These are phyloP conservation scores for Calocybe cyanea DNA, from an alignment of 768 basidiomycete species.

Conservation along the genomic window DNA sequence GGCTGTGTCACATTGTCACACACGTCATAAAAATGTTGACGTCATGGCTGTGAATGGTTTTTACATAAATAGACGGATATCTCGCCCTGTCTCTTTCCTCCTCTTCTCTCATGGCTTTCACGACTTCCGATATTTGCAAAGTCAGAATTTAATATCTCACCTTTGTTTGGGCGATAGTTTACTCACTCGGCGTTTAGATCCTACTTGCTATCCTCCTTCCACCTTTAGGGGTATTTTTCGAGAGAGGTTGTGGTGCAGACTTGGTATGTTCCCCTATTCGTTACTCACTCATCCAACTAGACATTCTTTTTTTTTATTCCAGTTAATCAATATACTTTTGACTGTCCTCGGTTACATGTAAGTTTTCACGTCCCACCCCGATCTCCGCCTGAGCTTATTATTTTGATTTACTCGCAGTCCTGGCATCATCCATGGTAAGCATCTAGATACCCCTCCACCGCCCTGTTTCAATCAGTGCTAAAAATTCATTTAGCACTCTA, in stretches of 20 bases:
- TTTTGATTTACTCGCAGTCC: constrained; percentile 45
- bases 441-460: neutral
- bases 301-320: neutral
- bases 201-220: constrained; percentile 68
- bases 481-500: constrained; percentile 54
- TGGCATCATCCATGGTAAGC: constrained; percentile 68
- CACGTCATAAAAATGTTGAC: constrained; percentile 1
- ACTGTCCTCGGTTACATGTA: constrained; percentile 80
- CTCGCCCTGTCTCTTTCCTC: neutral
- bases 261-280: constrained; percentile 43
- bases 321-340: constrained; percentile 73
- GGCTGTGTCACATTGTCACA: neutral
- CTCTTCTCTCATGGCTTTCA: constrained; percentile 54
- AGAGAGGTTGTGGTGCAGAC: constrained; percentile 79
- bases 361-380: constrained; percentile 19
- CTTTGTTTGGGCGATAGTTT: neutral
- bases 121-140: constrained; percentile 75
- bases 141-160: constrained; percentile 31
- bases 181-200: constrained; percentile 31
- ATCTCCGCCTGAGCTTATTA: constrained; percentile 11
- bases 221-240: constrained; percentile 85
- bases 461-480: constrained; percentile 10
- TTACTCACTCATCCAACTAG: constrained; percentile 7
- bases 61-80: neutral
- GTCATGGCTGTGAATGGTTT: constrained; percentile 6